Percentiles rank a stretch among this genome's conserved stretches.
Conservation (phyloP, 1,284 basidiomycete genomes). For the Thelephora terrestris region DNA sequence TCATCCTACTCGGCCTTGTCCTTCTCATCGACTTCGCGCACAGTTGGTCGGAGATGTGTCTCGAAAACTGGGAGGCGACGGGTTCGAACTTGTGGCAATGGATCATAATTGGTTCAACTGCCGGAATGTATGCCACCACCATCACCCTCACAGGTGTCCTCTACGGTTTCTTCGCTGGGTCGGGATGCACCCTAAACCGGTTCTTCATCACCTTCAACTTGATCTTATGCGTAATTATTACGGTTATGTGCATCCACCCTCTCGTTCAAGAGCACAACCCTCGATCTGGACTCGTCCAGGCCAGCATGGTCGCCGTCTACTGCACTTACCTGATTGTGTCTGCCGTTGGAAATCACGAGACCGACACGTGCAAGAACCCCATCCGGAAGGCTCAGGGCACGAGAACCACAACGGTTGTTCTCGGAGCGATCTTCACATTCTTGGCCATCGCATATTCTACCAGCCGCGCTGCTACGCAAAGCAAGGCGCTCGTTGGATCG, state of each 20-base stretch:
- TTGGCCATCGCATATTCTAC: constrained; percentile 97
- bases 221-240: constrained; percentile 70
- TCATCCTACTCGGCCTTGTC: constrained; percentile 95
- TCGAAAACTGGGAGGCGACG: constrained; percentile 90
- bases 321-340: constrained; percentile 95
- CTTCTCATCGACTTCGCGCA: constrained; percentile 98
- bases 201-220: constrained; percentile 97
- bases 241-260: constrained; percentile 78
- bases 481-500: constrained; percentile 78
- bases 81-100: constrained; percentile 93
- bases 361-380: constrained; percentile 78
- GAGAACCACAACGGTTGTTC: constrained; percentile 78
- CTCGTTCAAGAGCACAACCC: constrained; percentile 90
- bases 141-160: constrained; percentile 82
- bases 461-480: constrained; percentile 91
- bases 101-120: constrained; percentile 91
- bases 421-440: constrained; percentile 96
- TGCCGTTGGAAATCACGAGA: constrained; percentile 88
- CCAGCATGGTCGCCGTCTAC: constrained; percentile 94
- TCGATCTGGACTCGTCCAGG: constrained; percentile 90
- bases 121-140: constrained; percentile 76
- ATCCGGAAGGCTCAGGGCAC: constrained; percentile 61
- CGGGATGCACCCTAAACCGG: constrained; percentile 82
- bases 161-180: constrained; percentile 86
- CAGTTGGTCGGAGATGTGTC: constrained; percentile 94